Base-by-base conservation (phyloP, 1,139 yeast genomes). In the Ogataea hybrid region DNA sequence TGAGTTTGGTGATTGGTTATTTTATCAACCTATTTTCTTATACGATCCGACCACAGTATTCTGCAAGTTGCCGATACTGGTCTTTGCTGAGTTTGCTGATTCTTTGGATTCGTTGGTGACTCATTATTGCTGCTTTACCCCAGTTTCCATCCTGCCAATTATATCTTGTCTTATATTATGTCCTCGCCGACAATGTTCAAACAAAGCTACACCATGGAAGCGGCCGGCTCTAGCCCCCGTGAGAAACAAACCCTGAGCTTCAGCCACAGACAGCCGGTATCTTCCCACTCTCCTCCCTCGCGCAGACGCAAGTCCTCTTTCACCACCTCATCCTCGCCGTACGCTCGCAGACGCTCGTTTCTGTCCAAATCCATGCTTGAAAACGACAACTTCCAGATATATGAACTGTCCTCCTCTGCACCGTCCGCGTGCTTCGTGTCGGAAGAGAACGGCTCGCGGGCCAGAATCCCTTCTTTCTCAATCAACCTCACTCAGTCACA, bases 401-500 rank as follows among this genome's bases (percentile, higher is more conserved):
- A 81, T 50, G 83, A 80, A 51, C 62, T 68, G 60, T 28, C 67
- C 62, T 42, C 52, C 11, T 39, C 54, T 28, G 20, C 46, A n/a
- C 42, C 59, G 41, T 55, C 61, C 12, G 68, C 65, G 16, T 45
- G 63, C 17, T 51, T 67, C 5, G 61, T 63, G 35, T 68, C 66
- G 48, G 69, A 64, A 43, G 67, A 71, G 3, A 32, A 20, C 33
- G 28, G 37, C 22, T 21, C 37, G 7, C 43, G 47, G 16, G 48
- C 43, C 16, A 44, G 56, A 14, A 50, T 60, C 3, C 64, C 65
- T 3, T 51, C 61, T 5, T 62, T 47, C 37, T 58, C 64, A 12
- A 69, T 73, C 35, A 73, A 79, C 27, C 65, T 84, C 28, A 73
- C 72, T 38, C 87, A 82, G 56, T 71, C 81, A 37, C 90, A 84